phyloP scores from a whole-genome alignment of 2,329 filamentous ascomycete species.

The Aspergillus viridinutans region DNA sequence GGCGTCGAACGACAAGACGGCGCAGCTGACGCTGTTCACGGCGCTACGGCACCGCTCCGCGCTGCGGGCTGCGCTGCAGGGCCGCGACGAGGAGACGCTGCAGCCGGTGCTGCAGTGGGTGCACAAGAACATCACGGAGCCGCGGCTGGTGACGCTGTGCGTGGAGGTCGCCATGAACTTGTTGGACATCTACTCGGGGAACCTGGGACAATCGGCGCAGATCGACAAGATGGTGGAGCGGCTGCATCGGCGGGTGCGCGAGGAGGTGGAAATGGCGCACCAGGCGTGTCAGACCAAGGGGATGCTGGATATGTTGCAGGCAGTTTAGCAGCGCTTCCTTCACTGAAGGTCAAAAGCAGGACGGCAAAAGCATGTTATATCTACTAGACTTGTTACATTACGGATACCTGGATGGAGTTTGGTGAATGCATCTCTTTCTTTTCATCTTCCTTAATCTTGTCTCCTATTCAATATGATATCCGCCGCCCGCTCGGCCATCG shows the following conservation, averaged over 20 bases:
- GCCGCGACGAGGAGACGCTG: constrained; percentile 74
- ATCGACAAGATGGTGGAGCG: constrained; percentile 66
- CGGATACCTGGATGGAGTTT: constrained; percentile 13
- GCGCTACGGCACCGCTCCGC: constrained; percentile 85
- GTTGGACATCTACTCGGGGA: constrained; percentile 81
- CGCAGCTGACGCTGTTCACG: constrained; percentile 72
- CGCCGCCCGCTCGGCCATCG: background rate
- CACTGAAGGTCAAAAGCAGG: no score
- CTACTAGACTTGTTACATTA: background rate
- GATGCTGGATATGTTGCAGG: constrained; percentile 74
- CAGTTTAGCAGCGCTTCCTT: background rate
- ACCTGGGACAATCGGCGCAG: constrained; percentile 67
- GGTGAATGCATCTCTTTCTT: background rate
- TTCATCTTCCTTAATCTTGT: background rate
- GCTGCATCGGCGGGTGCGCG: constrained; percentile 66
- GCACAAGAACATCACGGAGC: constrained; percentile 73
- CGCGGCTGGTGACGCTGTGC: constrained; percentile 73
- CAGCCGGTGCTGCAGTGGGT: constrained; percentile 82
- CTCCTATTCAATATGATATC: background rate
- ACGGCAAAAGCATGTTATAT: constrained; percentile 8
- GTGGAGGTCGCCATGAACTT: constrained; percentile 79
- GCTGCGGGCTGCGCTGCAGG: constrained; percentile 71
- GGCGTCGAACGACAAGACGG: constrained; percentile 53
- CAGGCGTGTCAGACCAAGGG: constrained; percentile 76
- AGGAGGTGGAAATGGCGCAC: constrained; percentile 78